Conservation (phyloP, 139 green algal species). For the Pseudopediastrum boryanum region DNA sequence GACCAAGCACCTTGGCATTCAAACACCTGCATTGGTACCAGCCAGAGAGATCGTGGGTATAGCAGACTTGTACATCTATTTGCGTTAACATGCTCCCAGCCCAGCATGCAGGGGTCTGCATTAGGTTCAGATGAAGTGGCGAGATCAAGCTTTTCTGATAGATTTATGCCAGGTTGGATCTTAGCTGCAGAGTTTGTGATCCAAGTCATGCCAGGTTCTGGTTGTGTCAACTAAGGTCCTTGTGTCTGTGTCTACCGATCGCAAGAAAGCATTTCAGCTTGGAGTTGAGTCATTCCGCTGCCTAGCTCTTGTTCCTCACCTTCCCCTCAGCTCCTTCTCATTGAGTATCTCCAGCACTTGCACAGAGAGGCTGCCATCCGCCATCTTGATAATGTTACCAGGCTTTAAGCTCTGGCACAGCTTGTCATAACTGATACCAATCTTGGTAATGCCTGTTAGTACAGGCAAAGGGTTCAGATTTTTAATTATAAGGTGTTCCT, state of each 20-base stretch:
- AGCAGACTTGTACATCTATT: not conserved
- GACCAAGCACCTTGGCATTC: slow-evolving; percentile 10
- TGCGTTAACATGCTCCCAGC: not conserved
- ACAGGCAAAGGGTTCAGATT: too few species aligned
- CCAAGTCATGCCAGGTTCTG: not conserved
- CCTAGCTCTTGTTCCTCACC: slow-evolving; percentile 25
- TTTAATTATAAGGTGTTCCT: too few species aligned
- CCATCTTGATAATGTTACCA: slow-evolving; percentile 67
- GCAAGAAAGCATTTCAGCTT: not conserved
- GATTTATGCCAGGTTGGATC: not conserved
- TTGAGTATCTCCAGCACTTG: slow-evolving; percentile 50
- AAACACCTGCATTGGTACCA: not conserved
- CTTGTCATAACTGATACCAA: slow-evolving; percentile 64
- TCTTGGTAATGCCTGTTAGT: slow-evolving; percentile 43
- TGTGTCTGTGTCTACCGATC: not conserved
- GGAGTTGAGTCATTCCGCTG: not conserved
- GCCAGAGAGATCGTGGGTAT: not conserved
- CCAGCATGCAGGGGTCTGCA: not conserved
- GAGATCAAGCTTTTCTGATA: not conserved
- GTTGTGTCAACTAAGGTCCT: not conserved
- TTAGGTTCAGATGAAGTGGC: not conserved
- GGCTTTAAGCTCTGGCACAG: slow-evolving; percentile 55
- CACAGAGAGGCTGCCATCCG: slow-evolving; percentile 64
- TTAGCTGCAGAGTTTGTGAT: not conserved
- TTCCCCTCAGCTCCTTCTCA: slow-evolving; percentile 48